Conservation (phyloP, 164 flowering plant genomes). For the Berberis vulgaris region DNA sequence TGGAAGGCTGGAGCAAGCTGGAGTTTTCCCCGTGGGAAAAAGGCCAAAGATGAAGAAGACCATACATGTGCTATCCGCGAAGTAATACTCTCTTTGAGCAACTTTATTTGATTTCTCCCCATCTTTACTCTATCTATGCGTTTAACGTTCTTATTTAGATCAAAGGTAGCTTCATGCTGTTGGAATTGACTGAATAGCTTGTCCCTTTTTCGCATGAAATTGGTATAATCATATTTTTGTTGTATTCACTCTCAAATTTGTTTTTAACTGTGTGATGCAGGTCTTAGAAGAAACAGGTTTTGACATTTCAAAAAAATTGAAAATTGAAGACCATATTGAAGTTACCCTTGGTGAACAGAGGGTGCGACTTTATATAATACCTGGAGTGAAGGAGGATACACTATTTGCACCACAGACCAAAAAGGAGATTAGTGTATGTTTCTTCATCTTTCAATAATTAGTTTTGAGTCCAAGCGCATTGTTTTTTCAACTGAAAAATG, state of each 20-base stretch:
- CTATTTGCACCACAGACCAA: slow-evolving; percentile 94
- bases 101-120: not conserved
- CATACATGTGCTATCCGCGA: slow-evolving; percentile 87
- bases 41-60: slow-evolving; percentile 96
- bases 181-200: not conserved
- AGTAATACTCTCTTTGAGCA: slow-evolving; percentile 29
- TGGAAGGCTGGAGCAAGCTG: slow-evolving; percentile 95
- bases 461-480: not conserved
- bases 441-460: not conserved
- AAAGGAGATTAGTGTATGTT: slow-evolving; percentile 93
- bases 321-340: slow-evolving; percentile 74
- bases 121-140: no score
- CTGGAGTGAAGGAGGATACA: slow-evolving; percentile 85
- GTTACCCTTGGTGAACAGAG: slow-evolving; percentile 78
- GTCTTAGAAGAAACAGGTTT: slow-evolving; percentile 95
- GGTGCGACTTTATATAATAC: slow-evolving; percentile 76
- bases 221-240: no score
- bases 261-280: slow-evolving; percentile 31
- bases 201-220: no score
- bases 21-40: slow-evolving; percentile 98
- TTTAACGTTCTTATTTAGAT: no score
- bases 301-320: slow-evolving; percentile 61
- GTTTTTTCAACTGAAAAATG: not conserved
- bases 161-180: not conserved
- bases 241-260: not conserved